These are phyloP conservation scores for Strobilomyces dryophilus DNA, from an alignment of 768 basidiomycete genomes.

Conservation along the genomic window DNA sequence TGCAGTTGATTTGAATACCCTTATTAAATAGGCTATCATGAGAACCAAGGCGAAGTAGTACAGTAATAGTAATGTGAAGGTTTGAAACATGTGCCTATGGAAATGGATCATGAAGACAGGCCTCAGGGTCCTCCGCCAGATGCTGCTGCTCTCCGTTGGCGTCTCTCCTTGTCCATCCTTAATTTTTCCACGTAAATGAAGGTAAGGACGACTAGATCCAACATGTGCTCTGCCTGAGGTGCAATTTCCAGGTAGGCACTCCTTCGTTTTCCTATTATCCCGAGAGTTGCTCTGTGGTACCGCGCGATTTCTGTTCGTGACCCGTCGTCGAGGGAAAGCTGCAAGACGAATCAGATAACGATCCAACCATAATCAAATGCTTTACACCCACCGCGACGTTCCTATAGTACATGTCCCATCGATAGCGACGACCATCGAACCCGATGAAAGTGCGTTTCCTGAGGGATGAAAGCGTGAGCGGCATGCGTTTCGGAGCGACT, in stretches of 20 bases:
- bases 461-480: neutral
- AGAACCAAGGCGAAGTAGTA: neutral
- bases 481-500: neutral
- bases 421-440: conserved; percentile 29
- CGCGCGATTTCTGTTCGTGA: conserved; percentile 14
- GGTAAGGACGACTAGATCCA: conserved; percentile 25
- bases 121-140: conserved; percentile 15
- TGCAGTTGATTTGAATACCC: no score
- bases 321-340: conserved; percentile 21
- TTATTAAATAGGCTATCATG: neutral
- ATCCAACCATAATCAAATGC: neutral
- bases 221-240: conserved; percentile 20
- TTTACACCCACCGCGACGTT: conserved; percentile 11
- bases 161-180: conserved; percentile 23
- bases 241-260: conserved; percentile 20
- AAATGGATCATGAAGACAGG: neutral
- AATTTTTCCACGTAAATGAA: conserved; percentile 31
- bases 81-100: neutral
- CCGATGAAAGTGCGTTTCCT: conserved; percentile 30
- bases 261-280: conserved; percentile 23
- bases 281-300: conserved; percentile 21
- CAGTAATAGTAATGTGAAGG: neutral
- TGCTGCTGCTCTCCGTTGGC: neutral
- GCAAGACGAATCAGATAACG: neutral
- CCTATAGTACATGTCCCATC: conserved; percentile 24